Evolutionary conservation across 1,284 basidiomycete species (phyloP).

Genomic region (Papiliotrema terrestris): DNA sequence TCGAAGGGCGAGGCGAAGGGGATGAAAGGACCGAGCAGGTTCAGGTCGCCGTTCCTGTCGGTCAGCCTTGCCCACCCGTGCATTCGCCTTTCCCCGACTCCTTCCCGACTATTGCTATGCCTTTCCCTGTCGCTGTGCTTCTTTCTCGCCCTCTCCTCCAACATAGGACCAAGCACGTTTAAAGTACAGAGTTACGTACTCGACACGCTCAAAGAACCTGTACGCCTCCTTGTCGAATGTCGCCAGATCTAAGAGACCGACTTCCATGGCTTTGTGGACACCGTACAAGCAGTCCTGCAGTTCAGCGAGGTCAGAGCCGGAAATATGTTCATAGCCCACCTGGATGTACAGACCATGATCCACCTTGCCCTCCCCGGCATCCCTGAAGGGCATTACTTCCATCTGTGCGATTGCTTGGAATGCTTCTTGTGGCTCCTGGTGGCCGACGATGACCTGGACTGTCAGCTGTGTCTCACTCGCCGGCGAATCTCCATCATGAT

Average conservation of each 20-base stretch:
- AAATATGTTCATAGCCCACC: slow-evolving; percentile 20
- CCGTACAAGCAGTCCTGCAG: slow-evolving; percentile 85
- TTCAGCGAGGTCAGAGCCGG: background rate
- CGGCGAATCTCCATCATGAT: too few species aligned
- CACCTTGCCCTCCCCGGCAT: slow-evolving; percentile 87
- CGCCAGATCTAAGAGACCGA: slow-evolving; percentile 84
- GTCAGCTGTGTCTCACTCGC: slow-evolving; percentile 4
- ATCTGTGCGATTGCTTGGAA: slow-evolving; percentile 86
- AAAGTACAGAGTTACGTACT: slow-evolving; percentile 43
- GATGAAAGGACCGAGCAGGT: slow-evolving; percentile 80
- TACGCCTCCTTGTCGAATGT: slow-evolving; percentile 61
- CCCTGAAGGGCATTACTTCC: slow-evolving; percentile 92
- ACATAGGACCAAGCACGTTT: too few species aligned
- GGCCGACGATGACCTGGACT: slow-evolving; percentile 82
- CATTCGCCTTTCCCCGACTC: too few species aligned
- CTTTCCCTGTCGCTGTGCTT: too few species aligned
- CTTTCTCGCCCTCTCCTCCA: too few species aligned
- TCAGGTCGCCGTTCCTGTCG: slow-evolving; percentile 85
- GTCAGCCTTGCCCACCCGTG: too few species aligned
- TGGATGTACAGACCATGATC: slow-evolving; percentile 92
- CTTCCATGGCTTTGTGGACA: slow-evolving; percentile 87
- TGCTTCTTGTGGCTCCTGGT: slow-evolving; percentile 89
- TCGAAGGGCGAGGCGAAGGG: slow-evolving; percentile 92
- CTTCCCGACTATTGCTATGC: too few species aligned
- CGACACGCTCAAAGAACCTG: slow-evolving; percentile 89